A percentile compares a stretch with the other conserved stretches of the same genome.
Evolutionary conservation across 2,329 filamentous ascomycete species (phyloP).

Genomic region (Cladosporium sp.): DNA sequence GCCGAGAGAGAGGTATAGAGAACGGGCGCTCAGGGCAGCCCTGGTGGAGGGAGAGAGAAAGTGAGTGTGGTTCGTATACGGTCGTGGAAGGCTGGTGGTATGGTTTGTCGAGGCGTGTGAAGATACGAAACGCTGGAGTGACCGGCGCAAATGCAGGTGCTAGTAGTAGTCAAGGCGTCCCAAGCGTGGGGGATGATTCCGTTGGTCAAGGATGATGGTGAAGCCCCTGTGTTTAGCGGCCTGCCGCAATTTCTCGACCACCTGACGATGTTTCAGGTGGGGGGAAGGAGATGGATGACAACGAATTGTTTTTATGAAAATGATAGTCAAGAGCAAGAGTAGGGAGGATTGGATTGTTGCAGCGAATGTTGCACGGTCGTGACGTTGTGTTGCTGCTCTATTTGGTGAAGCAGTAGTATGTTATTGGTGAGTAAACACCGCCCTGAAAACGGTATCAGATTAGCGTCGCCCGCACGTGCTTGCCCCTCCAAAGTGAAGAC

Average conservation of each 20-base stretch:
- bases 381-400: not conserved
- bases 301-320: not conserved
- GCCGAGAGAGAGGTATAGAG: not conserved
- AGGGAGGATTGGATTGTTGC: too few relatives aligned
- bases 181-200: not conserved
- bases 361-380: too few relatives aligned
- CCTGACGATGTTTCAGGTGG: not conserved
- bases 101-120: not conserved
- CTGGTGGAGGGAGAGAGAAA: not conserved
- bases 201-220: not conserved
- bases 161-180: too few relatives aligned
- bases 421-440: not conserved
- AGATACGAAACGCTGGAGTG: not conserved
- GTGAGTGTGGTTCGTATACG: not conserved
- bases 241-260: not conserved
- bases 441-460: not conserved
- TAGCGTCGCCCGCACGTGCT: not conserved
- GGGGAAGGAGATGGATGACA: not conserved
- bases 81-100: not conserved
- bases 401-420: not conserved
- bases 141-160: not conserved
- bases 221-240: not conserved
- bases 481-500: not conserved
- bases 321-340: too few relatives aligned
- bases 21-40: slow-evolving; percentile 16